Base-by-base conservation (phyloP, 371 early-diverging fungal species). In the Cokeromyces recurvatus region DNA sequence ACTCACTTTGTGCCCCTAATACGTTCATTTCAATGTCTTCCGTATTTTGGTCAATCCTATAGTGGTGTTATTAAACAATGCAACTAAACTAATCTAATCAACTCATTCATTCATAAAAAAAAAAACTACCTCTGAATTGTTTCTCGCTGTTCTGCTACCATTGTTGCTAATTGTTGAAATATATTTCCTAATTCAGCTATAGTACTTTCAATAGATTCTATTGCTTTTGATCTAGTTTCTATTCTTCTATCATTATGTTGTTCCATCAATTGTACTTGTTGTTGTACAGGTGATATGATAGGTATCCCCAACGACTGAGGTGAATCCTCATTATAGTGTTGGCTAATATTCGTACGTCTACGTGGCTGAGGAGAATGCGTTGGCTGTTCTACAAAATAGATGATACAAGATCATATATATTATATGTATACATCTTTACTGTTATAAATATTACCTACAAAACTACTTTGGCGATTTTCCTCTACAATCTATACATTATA, bases 171-270 rank as follows among this genome's bases (percentile, higher is more conserved):
- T 53, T 95, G 91, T 56, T 89, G 91, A 60, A 94, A 97, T 16
- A 97, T 94, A 46, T 86, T 81, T 15, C 97, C 98, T 15, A 98
- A 81, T 59, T 98, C 98, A 0, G 92, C 89, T 47, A 98, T 92
- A 1, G 98, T 98, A 9, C 91, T 86, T 58, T 98, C 98, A 50
- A 98, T 95, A 11, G 88, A 84, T 53, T 90, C 90, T 44, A 97
- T 95, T 2, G 98, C 95, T 4, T 85, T 82, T 0, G 85, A 77
- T 32, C 98, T 76, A 32, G 77, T 79, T 43, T 95, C 92, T 42
- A 94, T 72, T 57, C 91, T 89, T 41, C 79, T 70, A 44, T 80
- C 69, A n/a, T n/a, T n/a, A 31, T 86, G 73, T 25, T 66, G 59
- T 17, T 60, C 55, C 41, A 73, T 52, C 47, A 70, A 51, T 42